phyloP scores from a whole-genome alignment of 2,329 filamentous ascomycete species.

The Sarocladiaceae sp. region DNA sequence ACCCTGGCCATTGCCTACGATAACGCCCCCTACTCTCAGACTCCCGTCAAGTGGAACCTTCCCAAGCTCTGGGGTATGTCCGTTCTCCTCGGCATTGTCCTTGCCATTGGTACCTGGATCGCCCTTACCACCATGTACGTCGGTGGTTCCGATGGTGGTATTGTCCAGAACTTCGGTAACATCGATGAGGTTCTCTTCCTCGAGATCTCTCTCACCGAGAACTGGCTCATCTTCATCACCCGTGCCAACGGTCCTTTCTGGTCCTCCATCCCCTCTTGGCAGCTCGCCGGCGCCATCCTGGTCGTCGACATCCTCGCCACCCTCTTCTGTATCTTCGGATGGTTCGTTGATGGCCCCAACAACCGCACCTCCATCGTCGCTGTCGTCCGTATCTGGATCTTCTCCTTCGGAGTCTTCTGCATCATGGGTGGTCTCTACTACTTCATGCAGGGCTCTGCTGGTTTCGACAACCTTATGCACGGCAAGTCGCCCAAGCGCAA shows the following conservation, averaged over 20 bases:
- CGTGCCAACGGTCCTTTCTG: conserved; percentile 91
- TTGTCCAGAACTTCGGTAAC: conserved; percentile 84
- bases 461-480: conserved; percentile 92
- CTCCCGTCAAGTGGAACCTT: conserved; percentile 91
- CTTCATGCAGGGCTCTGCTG: conserved; percentile 73
- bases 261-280: conserved; percentile 85
- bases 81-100: conserved; percentile 73
- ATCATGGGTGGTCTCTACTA: conserved; percentile 72
- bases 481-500: conserved; percentile 79
- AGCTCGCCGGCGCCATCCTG: conserved; percentile 73
- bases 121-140: conserved; percentile 81
- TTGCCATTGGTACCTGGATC: conserved; percentile 84
- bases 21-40: conserved; percentile 81
- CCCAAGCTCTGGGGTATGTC: conserved; percentile 94
- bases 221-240: conserved; percentile 96
- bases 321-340: conserved; percentile 81
- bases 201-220: conserved; percentile 85
- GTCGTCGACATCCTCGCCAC: conserved; percentile 81
- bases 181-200: conserved; percentile 82
- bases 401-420: conserved; percentile 86
- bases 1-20: conserved; percentile 92
- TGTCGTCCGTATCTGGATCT: conserved; percentile 85
- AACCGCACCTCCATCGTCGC: conserved; percentile 73
- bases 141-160: conserved; percentile 67
- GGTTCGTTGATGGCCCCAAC: conserved; percentile 54